Evolutionary conservation across 2,329 filamentous ascomycete species (phyloP).

Genomic region (Ceratocystis destructans): DNA sequence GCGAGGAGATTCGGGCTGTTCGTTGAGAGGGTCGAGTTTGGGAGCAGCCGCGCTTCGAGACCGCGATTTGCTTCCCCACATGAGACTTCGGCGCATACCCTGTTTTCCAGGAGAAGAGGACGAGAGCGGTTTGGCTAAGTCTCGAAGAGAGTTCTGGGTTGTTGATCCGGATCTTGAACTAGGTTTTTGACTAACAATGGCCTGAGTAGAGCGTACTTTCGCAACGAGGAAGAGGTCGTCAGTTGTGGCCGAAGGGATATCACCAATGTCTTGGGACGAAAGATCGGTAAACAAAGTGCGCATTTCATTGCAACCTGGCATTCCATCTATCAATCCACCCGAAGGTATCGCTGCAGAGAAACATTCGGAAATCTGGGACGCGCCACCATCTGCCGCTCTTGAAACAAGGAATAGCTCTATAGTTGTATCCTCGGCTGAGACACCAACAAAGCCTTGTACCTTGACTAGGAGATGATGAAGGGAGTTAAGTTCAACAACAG

Average conservation of each 20-base stretch:
- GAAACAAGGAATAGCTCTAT: slow-evolving; percentile 66
- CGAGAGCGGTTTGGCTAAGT: slow-evolving; percentile 32
- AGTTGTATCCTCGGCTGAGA: slow-evolving; percentile 59
- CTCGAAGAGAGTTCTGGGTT: slow-evolving; percentile 32
- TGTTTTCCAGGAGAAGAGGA: slow-evolving; percentile 34
- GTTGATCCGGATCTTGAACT: slow-evolving; percentile 39
- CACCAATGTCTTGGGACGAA: slow-evolving; percentile 58
- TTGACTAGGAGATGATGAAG: slow-evolving; percentile 75
- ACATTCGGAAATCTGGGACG: slow-evolving; percentile 64
- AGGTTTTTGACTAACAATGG: slow-evolving; percentile 33
- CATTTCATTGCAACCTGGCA: slow-evolving; percentile 52
- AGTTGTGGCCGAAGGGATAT: slow-evolving; percentile 48
- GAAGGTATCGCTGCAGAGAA: slow-evolving; percentile 67
- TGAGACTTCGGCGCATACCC: slow-evolving; percentile 47
- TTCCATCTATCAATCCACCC: slow-evolving; percentile 53
- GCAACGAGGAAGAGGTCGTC: slow-evolving; percentile 72
- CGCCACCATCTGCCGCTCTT: slow-evolving; percentile 48
- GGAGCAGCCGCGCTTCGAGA: slow-evolving; percentile 32
- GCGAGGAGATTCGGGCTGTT: slow-evolving; percentile 34
- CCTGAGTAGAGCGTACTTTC: slow-evolving; percentile 53
- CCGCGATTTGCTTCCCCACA: slow-evolving; percentile 50
- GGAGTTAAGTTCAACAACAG: slow-evolving; percentile 51
- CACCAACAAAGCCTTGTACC: slow-evolving; percentile 66
- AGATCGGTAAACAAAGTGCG: slow-evolving; percentile 83
- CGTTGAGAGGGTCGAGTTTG: slow-evolving; percentile 45